A percentile compares a stretch with the other conserved stretches of the same genome.
Conservation (phyloP, 2,329 filamentous ascomycete species). For the Didymosphaeria variabile region DNA sequence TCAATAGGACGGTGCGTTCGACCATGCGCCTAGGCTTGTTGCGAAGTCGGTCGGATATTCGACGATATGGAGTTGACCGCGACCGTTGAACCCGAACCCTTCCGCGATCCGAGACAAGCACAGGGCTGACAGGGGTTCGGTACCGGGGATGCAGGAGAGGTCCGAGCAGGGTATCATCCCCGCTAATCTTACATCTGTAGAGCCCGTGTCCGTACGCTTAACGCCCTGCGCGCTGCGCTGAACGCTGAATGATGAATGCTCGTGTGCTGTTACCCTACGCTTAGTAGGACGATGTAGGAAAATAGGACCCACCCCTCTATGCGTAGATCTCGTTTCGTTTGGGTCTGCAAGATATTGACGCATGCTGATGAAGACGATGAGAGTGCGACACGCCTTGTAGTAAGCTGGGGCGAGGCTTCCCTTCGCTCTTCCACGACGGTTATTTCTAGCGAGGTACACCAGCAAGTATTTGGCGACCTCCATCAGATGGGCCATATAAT, state of each 20-base stretch:
- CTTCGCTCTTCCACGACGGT: background rate
- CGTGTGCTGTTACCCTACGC: background rate
- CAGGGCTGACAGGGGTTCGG: conserved; percentile 10
- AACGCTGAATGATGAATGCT: background rate
- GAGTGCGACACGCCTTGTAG: background rate
- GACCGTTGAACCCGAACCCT: conserved; percentile 8
- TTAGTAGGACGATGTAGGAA: background rate
- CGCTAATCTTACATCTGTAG: background rate
- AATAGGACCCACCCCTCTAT: background rate
- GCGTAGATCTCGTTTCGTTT: background rate
- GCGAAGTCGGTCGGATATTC: background rate
- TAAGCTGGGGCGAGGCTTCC: conserved; percentile 12
- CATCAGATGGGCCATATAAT: background rate
- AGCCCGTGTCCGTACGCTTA: background rate
- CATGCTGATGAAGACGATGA: conserved; percentile 1
- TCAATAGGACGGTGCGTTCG: background rate
- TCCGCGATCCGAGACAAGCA: conserved; percentile 8
- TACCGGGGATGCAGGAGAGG: conserved; percentile 15
- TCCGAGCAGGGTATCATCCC: conserved; percentile 12
- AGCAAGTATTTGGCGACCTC: background rate
- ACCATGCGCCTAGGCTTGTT: background rate
- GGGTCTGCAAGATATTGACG: background rate
- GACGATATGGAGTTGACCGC: conserved; percentile 1
- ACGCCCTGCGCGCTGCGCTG: background rate
- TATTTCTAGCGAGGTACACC: conserved; percentile 14